Conservation (phyloP, 179 eudicot species). For the Patellifolia procumbens region DNA sequence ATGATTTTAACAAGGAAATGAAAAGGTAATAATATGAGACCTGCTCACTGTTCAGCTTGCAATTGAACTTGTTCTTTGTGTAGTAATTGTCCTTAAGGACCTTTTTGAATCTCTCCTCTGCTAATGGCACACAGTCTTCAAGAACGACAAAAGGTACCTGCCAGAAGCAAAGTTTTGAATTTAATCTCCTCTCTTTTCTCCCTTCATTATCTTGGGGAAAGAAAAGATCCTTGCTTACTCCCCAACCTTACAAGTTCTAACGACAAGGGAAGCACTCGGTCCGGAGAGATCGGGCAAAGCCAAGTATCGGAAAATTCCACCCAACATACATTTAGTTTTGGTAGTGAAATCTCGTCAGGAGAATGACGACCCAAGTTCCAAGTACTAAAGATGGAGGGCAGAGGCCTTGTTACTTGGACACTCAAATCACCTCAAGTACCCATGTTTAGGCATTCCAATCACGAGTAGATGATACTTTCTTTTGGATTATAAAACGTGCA, state of each 20-base stretch:
- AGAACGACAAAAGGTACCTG: conserved; percentile 79
- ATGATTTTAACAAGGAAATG: conserved; percentile 5
- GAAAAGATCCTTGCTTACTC: not conserved
- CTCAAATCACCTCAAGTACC: not conserved
- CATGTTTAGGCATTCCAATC: not conserved
- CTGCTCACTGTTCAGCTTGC: conserved; percentile 70
- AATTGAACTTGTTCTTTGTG: conserved; percentile 65
- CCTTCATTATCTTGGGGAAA: not conserved
- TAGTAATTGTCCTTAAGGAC: conserved; percentile 77
- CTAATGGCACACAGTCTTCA: conserved; percentile 73
- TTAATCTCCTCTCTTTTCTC: not conserved
- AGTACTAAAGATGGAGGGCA: not conserved
- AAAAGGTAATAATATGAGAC: conserved; percentile 35
- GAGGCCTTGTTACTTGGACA: not conserved
- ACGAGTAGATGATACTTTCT: too few species aligned
- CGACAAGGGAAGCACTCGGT: not conserved
- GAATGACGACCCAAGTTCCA: not conserved
- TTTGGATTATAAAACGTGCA: not conserved
- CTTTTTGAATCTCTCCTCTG: conserved; percentile 75
- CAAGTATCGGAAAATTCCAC: not conserved
- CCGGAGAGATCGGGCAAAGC: not conserved
- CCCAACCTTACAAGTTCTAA: not conserved
- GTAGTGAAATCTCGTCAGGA: not conserved
- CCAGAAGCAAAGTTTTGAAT: conserved; percentile 22
- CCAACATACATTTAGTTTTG: not conserved